These are phyloP conservation scores for Thozetella sp. DNA, from an alignment of 495 filamentous ascomycete genomes.

Conservation along the genomic window DNA sequence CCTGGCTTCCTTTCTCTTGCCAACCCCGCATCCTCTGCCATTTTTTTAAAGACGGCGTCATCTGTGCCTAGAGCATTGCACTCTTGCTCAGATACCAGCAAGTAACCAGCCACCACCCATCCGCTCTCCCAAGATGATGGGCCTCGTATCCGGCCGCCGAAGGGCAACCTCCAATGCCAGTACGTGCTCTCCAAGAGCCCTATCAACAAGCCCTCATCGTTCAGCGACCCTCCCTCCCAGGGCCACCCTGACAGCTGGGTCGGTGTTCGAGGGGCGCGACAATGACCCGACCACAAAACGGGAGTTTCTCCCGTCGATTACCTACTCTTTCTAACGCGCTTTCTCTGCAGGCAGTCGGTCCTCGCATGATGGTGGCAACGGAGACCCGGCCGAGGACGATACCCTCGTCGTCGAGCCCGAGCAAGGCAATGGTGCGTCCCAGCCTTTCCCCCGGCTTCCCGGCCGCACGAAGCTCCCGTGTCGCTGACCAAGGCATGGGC, in stretches of 20 bases:
- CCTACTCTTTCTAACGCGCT: slow-evolving; percentile 12
- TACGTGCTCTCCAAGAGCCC: slow-evolving; percentile 21
- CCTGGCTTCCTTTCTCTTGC: background rate
- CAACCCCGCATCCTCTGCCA: background rate
- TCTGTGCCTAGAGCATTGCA: background rate
- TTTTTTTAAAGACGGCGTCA: background rate
- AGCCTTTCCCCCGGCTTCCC: slow-evolving; percentile 1
- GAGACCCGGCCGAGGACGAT: slow-evolving; percentile 65
- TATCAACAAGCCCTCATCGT: too few species aligned
- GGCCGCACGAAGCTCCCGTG: background rate
- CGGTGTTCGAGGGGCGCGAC: too few species aligned
- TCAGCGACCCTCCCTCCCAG: too few species aligned
- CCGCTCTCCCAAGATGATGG: slow-evolving; percentile 22
- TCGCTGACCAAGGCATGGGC: slow-evolving; percentile 12
- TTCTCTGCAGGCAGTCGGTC: slow-evolving; percentile 45
- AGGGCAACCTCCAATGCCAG: slow-evolving; percentile 36
- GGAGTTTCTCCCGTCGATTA: slow-evolving; percentile 4
- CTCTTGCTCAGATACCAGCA: background rate
- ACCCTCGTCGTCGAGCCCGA: slow-evolving; percentile 73
- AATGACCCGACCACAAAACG: too few species aligned
- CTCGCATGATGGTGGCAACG: slow-evolving; percentile 35
- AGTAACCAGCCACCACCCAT: background rate
- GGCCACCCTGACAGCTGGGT: too few species aligned
- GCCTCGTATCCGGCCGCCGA: slow-evolving; percentile 31
- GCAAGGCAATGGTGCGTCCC: slow-evolving; percentile 66